A percentile compares a stretch with the other conserved stretches of the same genome.
These are phyloP conservation scores for Macrophomina tecta DNA, from an alignment of 2,329 filamentous ascomycete species.

Conservation along the genomic window DNA sequence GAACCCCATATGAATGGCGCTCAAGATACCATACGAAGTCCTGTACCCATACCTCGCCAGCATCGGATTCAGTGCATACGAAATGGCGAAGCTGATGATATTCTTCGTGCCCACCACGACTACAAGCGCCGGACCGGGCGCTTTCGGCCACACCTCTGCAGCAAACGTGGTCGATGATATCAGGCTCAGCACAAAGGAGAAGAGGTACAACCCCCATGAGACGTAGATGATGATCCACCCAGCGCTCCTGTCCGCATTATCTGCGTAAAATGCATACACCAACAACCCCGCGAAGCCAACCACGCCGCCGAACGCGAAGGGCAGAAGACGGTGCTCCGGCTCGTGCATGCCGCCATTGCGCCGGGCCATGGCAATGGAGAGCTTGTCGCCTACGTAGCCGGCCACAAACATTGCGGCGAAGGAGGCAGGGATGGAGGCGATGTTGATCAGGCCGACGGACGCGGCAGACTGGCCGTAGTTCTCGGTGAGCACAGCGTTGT, in stretches of 20 bases:
- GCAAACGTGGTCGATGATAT: conserved; percentile 42
- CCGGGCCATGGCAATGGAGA: conserved; percentile 40
- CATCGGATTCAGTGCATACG: conserved; percentile 43
- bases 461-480: conserved; percentile 42
- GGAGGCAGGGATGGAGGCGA: conserved; percentile 34
- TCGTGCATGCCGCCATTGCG: conserved; percentile 41
- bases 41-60: conserved; percentile 35
- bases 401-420: conserved; percentile 36
- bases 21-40: conserved; percentile 34
- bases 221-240: conserved; percentile 36
- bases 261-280: neutral
- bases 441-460: conserved; percentile 30
- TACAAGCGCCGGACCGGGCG: conserved; percentile 42
- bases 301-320: conserved; percentile 41
- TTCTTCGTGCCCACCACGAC: conserved; percentile 44
- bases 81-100: conserved; percentile 42
- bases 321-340: conserved; percentile 45
- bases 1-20: conserved; percentile 32
- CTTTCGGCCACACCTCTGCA: conserved; percentile 36
- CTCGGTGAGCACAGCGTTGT: conserved; percentile 44
- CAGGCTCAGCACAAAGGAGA: conserved; percentile 36
- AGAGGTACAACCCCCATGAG: conserved; percentile 39
- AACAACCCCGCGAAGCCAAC: conserved; percentile 34
- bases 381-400: conserved; percentile 35
- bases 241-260: neutral